phyloP scores from a whole-genome alignment of 1,284 basidiomycete species.

The Pseudozyma pruni region DNA sequence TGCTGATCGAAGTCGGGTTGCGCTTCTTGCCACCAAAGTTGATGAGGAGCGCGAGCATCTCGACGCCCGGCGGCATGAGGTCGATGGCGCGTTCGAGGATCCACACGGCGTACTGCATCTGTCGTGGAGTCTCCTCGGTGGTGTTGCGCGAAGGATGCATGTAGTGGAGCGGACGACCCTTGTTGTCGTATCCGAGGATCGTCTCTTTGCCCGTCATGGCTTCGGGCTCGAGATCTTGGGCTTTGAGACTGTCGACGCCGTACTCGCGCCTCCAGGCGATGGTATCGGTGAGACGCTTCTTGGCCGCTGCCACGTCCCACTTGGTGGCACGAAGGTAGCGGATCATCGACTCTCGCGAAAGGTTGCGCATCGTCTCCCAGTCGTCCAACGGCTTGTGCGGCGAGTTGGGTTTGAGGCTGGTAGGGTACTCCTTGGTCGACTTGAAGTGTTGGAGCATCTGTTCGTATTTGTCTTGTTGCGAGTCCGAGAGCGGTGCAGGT shows the following conservation, averaged over 20 bases:
- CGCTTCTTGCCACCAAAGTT: conserved; percentile 61
- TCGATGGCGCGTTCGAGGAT: conserved; percentile 68
- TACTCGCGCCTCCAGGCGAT: conserved; percentile 69
- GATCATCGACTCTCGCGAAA: conserved; percentile 65
- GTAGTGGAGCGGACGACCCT: conserved; percentile 68
- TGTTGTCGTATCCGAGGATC: conserved; percentile 67
- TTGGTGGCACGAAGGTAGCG: conserved; percentile 68
- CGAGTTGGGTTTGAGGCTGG: conserved; percentile 33
- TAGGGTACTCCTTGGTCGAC: conserved; percentile 44
- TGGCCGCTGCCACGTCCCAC: conserved; percentile 66
- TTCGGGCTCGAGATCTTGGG: conserved; percentile 61
- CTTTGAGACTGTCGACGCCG: conserved; percentile 65
- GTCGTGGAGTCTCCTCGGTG: conserved; percentile 61
- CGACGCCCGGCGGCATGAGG: conserved; percentile 67
- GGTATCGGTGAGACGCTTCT: conserved; percentile 68
- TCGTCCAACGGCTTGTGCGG: conserved; percentile 56
- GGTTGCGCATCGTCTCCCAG: conserved; percentile 65
- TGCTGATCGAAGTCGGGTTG: conserved; percentile 59
- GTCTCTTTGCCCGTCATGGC: conserved; percentile 69
- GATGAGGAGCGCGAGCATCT: conserved; percentile 64
- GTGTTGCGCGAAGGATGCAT: conserved; percentile 68
- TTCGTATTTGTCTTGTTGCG: conserved; percentile 54
- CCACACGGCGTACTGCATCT: conserved; percentile 70
- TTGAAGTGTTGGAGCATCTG: conserved; percentile 54
- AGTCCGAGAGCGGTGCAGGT: conserved; percentile 44